Evolutionary conservation across 495 filamentous ascomycete species (phyloP).

Genomic region (Monascus purpureus): DNA sequence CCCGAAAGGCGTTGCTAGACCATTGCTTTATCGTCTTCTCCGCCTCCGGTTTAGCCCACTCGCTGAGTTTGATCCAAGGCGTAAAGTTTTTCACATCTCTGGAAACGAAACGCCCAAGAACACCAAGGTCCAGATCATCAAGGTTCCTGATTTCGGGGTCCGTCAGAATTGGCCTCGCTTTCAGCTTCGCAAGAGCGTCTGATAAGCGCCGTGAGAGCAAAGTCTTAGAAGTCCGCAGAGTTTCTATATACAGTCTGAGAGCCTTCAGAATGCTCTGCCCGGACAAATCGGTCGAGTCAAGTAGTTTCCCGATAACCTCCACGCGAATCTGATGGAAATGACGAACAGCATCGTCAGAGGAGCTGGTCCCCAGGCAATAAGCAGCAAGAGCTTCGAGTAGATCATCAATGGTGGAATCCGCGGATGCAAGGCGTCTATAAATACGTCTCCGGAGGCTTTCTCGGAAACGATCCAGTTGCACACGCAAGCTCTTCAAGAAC

Average conservation of each 20-base stretch:
- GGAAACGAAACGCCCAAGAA: constrained; percentile 69
- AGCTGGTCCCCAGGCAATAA: constrained; percentile 70
- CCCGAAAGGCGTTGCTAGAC: constrained; percentile 56
- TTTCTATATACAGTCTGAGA: constrained; percentile 60
- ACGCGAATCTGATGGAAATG: constrained; percentile 69
- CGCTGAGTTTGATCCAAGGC: constrained; percentile 79
- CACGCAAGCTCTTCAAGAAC: constrained; percentile 47
- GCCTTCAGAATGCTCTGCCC: constrained; percentile 42
- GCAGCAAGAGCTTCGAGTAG: constrained; percentile 64
- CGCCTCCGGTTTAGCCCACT: constrained; percentile 51
- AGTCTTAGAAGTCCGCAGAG: constrained; percentile 59
- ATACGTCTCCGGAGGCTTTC: constrained; percentile 50
- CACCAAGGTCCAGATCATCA: constrained; percentile 64
- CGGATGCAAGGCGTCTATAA: constrained; percentile 48
- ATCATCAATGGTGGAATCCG: constrained; percentile 30
- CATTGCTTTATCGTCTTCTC: constrained; percentile 54
- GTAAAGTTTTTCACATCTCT: constrained; percentile 77
- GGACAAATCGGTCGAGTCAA: constrained; percentile 23
- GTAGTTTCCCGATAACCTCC: constrained; percentile 46
- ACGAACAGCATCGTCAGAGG: constrained; percentile 62
- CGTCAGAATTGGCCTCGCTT: constrained; percentile 52
- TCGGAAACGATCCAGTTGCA: constrained; percentile 45
- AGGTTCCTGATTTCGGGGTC: constrained; percentile 50
- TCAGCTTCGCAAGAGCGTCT: constrained; percentile 54
- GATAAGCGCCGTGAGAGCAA: constrained; percentile 60